A percentile compares a stretch with the other conserved stretches of the same genome.
Conservation (phyloP, 2,329 filamentous ascomycete genomes). For the Biscogniauxia mediterranea region DNA sequence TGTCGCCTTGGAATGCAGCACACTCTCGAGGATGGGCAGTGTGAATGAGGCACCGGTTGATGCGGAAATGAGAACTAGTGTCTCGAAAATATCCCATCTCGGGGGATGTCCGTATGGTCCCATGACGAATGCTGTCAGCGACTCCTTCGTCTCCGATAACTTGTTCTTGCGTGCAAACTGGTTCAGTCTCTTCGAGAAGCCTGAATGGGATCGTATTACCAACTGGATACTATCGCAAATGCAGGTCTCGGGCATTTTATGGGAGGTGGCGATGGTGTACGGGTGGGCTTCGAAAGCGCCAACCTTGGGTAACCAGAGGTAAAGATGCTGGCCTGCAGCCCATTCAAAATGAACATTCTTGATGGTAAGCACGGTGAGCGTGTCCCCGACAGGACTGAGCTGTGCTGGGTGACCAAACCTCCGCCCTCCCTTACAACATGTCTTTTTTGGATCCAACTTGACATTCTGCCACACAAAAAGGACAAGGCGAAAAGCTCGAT, state of each 20-base stretch:
- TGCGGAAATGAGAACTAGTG: constrained; percentile 57
- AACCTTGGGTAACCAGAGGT: constrained; percentile 57
- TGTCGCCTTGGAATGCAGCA: constrained; percentile 40
- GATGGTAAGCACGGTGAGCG: constrained; percentile 57
- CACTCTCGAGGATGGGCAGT: constrained; percentile 56
- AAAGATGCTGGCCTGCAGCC: constrained; percentile 59
- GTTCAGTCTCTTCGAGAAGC: constrained; percentile 57
- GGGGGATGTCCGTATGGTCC: constrained; percentile 58
- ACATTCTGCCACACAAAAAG: constrained; percentile 54
- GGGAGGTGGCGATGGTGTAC: constrained; percentile 60
- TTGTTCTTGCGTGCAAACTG: constrained; percentile 41
- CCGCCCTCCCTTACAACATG: constrained; percentile 46
- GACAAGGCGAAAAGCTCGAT: constrained; percentile 53
- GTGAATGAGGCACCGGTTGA: constrained; percentile 64
- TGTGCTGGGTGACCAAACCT: constrained; percentile 53
- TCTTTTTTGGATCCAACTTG: constrained; percentile 39
- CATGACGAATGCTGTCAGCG: constrained; percentile 47
- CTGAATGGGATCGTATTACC: constrained; percentile 53
- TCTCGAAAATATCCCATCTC: constrained; percentile 58
- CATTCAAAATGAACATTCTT: constrained; percentile 59
- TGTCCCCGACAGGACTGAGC: constrained; percentile 46
- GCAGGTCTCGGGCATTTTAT: constrained; percentile 48
- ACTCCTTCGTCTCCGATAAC: constrained; percentile 28
- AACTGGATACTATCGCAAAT: constrained; percentile 60
- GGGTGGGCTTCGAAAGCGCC: constrained; percentile 57